A percentile compares a stretch with the other conserved stretches of the same genome.
These are phyloP conservation scores for Fusarium xyrophilum DNA, from an alignment of 2,329 filamentous ascomycete species.

Conservation along the genomic window DNA sequence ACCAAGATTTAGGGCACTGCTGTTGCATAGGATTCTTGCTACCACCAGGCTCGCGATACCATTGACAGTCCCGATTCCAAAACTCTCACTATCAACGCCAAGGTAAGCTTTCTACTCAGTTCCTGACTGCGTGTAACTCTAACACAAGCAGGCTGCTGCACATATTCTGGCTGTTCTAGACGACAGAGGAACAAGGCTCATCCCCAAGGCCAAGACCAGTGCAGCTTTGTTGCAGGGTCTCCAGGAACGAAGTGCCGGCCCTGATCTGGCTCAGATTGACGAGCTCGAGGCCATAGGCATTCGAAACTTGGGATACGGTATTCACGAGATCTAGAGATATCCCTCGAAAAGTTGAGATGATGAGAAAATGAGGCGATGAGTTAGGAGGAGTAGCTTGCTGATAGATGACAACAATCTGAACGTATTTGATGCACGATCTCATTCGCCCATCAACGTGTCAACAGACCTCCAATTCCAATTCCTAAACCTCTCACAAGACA, in stretches of 20 bases:
- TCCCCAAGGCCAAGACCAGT: constrained; percentile 38
- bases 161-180: constrained; percentile 47
- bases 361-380: neutral
- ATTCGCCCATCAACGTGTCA: neutral
- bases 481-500: neutral
- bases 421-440: neutral
- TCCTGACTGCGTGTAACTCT: accelerated
- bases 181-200: constrained; percentile 35
- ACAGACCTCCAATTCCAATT: constrained; percentile 17
- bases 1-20: neutral
- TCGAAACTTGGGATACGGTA: constrained; percentile 47
- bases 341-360: accelerated
- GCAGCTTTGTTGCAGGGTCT: constrained; percentile 18
- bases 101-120: constrained; percentile 19
- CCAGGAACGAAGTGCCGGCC: constrained; percentile 14
- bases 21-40: constrained; percentile 38
- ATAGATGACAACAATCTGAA: neutral
- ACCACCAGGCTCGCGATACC: constrained; percentile 48
- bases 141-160: constrained; percentile 51
- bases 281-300: constrained; percentile 47
- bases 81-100: constrained; percentile 40
- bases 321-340: constrained; percentile 12
- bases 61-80: constrained; percentile 48
- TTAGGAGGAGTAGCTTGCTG: neutral
- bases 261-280: constrained; percentile 39